Evolutionary conservation across 495 filamentous ascomycete genomes (phyloP), one percentile per base, ranked within the genome.

Genomic region (Podospora anserina): DNA sequence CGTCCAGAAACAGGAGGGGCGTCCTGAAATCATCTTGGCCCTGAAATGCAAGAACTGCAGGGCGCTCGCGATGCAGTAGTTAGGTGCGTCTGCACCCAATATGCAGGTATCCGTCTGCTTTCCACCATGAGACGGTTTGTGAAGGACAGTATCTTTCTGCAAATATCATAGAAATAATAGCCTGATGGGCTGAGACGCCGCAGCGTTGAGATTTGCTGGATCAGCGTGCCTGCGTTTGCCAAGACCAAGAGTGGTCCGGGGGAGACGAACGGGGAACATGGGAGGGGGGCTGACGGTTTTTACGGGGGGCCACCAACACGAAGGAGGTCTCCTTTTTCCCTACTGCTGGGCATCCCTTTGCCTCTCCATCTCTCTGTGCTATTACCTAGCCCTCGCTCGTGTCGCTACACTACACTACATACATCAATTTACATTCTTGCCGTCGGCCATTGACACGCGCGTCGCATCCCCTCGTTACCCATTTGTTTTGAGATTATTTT

Each of bases 391-490:
- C 30, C 30, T 32, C 30, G 30, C 30, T 32, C 30, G 30, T 32
- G 30, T 32, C 30, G 30, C 54, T 44, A 56, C 63, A 44, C 18
- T 39, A 28, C 30, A 65, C 5, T 55, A 23, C 23, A 23, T 23
- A 23, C 23, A 58, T 28, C 64, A 23, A 63, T 61, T 27, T 63
- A 63, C 61, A 63, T 70, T 66, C 49, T 66, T 65, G 44, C 23
- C 55, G 67, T 23, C 66, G 56, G 32, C 63, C 57, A 64, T 69
- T 34, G 58, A 55, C 32, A 69, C 69, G 67, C 69, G 72, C 68
- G 69, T 61, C 66, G 69, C 72, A 74, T 70, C 60, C 73, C 66
- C 68, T 77, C 75, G 72, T 76, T 77, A 68, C 63, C 63, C 49
- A 32, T 66, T 72, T 67, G n/a, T 62, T 71, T 61, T 70, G 66